Evolutionary conservation across 75 land plant genomes (phyloP), one percentile per base, ranked within the genome.

Genomic region (Chamaecyparis obtusa): DNA sequence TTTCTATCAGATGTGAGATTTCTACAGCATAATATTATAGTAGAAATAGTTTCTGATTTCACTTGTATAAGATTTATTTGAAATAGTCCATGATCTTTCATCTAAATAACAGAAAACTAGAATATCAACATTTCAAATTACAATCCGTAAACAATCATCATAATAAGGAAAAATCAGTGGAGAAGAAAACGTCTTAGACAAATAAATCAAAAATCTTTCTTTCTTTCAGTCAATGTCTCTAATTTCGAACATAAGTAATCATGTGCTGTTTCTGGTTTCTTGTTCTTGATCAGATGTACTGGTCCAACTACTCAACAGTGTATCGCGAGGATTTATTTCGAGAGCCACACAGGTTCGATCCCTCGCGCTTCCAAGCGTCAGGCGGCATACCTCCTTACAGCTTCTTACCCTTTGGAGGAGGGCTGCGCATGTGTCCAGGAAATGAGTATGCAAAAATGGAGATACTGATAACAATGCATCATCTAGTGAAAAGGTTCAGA

Each of bases 351-450:
- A 93, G 89, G 87, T 94, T 95, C 76, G 91, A 94, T 43, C 95
- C 96, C 1, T 82, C 87, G 11, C 85, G 96, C 33, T 95, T 95
- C 83, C 91, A 91, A 7, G 91, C 86, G 1, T 71, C 88, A 2
- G 80, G 88, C 0, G 82, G 90, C 24, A 19, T 57, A 57, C 79
- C 89, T 49, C 95, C 94, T 0, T 93, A 88, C 85, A 88, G 86
- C 5, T 95, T 81, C 44, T 69, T 95, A 7, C 90, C 96, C 0
- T 94, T 95, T 80, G 96, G 96, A 84, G 96, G 92, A 35, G 95
- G 96, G 14, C 92, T 93, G 48, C 88, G 92, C 21, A 88, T 90
- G 7, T 94, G 96, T 74, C 95, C 94, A 11, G 94, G 95, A 30
- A 51, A 86, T 51, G 96, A 92, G 76, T 92, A 91, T 95, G 96